Evolutionary conservation across 441 rosid genomes (phyloP), one percentile per base, ranked within the genome.

Genomic region (Erysimum pusillum): DNA sequence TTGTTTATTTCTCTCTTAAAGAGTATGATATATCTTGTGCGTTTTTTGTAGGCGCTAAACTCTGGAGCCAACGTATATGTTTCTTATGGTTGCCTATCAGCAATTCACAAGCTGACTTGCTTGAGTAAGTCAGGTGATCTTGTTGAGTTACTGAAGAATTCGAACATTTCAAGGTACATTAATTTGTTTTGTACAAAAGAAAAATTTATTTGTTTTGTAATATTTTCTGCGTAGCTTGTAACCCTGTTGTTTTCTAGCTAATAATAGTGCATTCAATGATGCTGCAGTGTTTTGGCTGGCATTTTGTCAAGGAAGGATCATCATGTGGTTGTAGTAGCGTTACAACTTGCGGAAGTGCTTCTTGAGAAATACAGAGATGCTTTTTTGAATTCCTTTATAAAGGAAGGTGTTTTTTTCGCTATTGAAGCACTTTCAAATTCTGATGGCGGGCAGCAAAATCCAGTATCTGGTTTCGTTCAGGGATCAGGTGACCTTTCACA

Each of bases 351-450:
- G 31, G 95, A 96, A 76, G 87, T 82, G 66, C 81, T 89, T 73
- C 86, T 96, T 75, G 88, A 85, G 82, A 96, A 92, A 89, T 85
- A 77, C 76, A 80, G 90, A 63, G 88, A 88, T 80, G 80, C 77
- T 45, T 88, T 84, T 75, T 77, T 90, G 81, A 85, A 84, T 74
- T 83, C 94, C 68, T 96, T 96, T 76, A 81, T 91, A 35, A 96
- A 89, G 83, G 99, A 96, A 80, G 99, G 99, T 61, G 94, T 92
- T 59, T 79, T 87, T 66, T 96, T 90, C 64, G 91, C 96, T 35
- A 85, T 96, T 38, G 92, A 90, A 83, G 85, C 91, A 52, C 89
- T 93, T 42, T 54, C 79, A 64, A 79, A 73, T 58, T 91, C 93
- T 7, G 92, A 83, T 79, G 89, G 86, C 79, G 80, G 90, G 79